Evolutionary conservation across 352 stramenopile species (phyloP), one percentile per base, ranked within the genome.

Genomic region (Phytophthora tentaculata): DNA sequence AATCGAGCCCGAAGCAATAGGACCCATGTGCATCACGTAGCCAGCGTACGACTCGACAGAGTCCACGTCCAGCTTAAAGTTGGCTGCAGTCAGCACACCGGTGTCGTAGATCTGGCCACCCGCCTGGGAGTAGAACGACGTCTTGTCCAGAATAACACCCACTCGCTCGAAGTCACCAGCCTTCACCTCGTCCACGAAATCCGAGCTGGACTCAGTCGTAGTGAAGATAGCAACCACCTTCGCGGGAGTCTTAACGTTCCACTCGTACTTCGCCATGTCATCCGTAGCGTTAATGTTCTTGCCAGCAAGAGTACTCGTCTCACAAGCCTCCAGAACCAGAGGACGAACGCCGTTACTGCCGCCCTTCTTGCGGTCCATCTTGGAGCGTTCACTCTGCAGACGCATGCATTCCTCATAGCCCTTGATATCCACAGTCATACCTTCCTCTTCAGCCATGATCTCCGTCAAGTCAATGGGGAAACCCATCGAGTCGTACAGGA

Each of bases 381-480:
- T 93, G 22, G 89, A 89, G 57, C 82, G 79, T 86, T 98, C 67
- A 52, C 77, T 88, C 63, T 96, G 92, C 52, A 90, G 73, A 61
- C 96, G 85, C 96, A 99, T 98, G 69, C 97, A 91, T 35, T 98
- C 76, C 26, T 95, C 86, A 77, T 99, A 98, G 23, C 97, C 96
- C 64, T 96, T 90, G 35, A 94, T 79, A 73, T 99, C 96, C 28
- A 99, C 85, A 17, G 82, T 98, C 74, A 99, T 81, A 10, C 92
- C 95, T 49, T 95, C 78, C 70, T 98, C 96, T 79, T 98, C 96
- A 7, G 92, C 95, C 96, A 99, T 99, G 71, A 98, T 92, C 73
- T 98, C 88, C 13, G 98, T 99, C 69, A 99, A 86, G 77, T 99
- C 98, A 51, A 99, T 84, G 6, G 98, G 98, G 83, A 99, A 99